Conservation (phyloP, 768 basidiomycete genomes). For the Xerocomellus dryophilus region DNA sequence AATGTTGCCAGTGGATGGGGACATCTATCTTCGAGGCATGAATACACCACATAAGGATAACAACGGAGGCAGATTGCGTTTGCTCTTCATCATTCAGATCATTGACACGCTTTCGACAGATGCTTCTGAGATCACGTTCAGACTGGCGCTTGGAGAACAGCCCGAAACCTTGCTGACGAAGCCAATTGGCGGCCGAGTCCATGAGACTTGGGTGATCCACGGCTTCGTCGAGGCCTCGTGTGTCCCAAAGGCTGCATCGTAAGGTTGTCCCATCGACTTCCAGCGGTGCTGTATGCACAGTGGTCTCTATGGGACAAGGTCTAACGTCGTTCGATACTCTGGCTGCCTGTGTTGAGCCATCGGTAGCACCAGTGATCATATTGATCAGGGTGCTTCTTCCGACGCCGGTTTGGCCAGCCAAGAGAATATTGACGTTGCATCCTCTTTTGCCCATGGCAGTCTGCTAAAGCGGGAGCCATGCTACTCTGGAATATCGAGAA, state of each 20-base stretch:
- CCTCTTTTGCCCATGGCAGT: neutral
- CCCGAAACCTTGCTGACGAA: conserved; percentile 22
- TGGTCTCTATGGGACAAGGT: conserved; percentile 25
- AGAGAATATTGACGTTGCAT: conserved; percentile 13
- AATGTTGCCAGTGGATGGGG: conserved; percentile 25
- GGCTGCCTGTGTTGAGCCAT: conserved; percentile 12
- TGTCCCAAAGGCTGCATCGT: conserved; percentile 23
- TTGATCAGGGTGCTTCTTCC: conserved; percentile 29
- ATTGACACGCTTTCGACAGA: conserved; percentile 19
- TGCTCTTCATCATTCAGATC: conserved; percentile 9
- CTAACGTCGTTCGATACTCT: conserved; percentile 25
- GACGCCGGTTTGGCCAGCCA: conserved; percentile 30
- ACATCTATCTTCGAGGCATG: conserved; percentile 30
- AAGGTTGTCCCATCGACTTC: conserved; percentile 2
- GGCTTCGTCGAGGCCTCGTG: conserved; percentile 28
- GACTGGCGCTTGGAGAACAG: conserved; percentile 14
- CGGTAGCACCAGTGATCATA: conserved; percentile 21
- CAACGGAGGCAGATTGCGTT: conserved; percentile 1
- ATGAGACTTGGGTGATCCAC: conserved; percentile 23
- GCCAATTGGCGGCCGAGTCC: conserved; percentile 16
- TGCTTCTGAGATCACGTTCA: conserved; percentile 21
- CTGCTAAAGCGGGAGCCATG: neutral
- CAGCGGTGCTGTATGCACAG: conserved; percentile 7
- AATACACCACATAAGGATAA: conserved; percentile 30
- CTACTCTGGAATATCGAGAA: neutral